These are phyloP conservation scores for Barnettozyma siamensis DNA, from an alignment of 805 yeast species.

Conservation along the genomic window DNA sequence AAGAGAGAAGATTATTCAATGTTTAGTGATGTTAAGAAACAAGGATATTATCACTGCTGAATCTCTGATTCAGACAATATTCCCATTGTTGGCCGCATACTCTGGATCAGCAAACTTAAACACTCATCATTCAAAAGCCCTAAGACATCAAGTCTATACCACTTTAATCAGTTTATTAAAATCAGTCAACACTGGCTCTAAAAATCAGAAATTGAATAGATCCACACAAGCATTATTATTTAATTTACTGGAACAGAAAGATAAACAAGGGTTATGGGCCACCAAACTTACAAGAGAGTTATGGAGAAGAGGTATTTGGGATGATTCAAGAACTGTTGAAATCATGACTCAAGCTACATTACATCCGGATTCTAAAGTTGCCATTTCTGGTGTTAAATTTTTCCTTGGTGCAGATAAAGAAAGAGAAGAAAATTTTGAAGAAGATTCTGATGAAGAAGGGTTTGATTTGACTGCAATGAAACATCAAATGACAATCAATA, in stretches of 20 bases:
- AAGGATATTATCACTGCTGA: conserved; percentile 77
- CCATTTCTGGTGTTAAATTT: conserved; percentile 83
- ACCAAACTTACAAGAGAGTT: conserved; percentile 89
- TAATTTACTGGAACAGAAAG: conserved; percentile 74
- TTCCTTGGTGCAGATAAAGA: conserved; percentile 94
- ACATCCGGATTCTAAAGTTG: conserved; percentile 81
- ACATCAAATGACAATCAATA: conserved; percentile 80
- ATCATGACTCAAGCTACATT: conserved; percentile 94
- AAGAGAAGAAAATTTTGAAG: conserved; percentile 78
- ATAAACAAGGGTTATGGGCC: conserved; percentile 91
- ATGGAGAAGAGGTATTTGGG: conserved; percentile 99
- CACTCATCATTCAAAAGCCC: conserved; percentile 66
- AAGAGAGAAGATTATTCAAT: conserved; percentile 86
- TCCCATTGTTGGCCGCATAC: conserved; percentile 77
- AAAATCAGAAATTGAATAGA: conserved; percentile 82
- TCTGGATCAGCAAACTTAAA: conserved; percentile 40
- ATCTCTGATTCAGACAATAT: conserved; percentile 73
- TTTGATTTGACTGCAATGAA: conserved; percentile 67
- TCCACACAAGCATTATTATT: conserved; percentile 90
- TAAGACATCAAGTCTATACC: conserved; percentile 77
- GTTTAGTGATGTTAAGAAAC: conserved; percentile 85
- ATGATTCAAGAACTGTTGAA: conserved; percentile 94
- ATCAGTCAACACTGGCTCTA: conserved; percentile 79
- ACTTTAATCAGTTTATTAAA: conserved; percentile 75
- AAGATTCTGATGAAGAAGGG: conserved; percentile 63